Percentiles rank a stretch among this genome's conserved stretches.
phyloP scores from a whole-genome alignment of 805 yeast species.

The Teunomyces stri region DNA sequence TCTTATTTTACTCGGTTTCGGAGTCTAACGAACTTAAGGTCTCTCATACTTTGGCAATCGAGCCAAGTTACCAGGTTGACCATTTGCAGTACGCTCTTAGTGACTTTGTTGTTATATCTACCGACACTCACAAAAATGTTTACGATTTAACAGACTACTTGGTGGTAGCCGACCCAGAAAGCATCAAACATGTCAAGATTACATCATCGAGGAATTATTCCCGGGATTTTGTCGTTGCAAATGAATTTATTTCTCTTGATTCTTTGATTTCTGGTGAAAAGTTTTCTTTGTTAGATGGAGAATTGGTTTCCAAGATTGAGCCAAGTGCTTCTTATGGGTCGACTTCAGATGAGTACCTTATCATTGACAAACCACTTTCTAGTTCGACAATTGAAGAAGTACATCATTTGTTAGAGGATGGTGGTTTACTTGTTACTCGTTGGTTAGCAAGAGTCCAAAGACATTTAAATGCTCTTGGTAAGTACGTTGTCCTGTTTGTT shows the following conservation, averaged over 20 bases:
- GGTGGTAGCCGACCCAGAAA: constrained; percentile 11
- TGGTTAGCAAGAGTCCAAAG: constrained; percentile 21
- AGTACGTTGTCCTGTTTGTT: constrained; percentile 14
- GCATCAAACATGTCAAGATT: constrained; percentile 14
- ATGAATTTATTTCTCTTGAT: constrained; percentile 10
- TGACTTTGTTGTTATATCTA: constrained; percentile 9
- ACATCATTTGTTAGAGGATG: constrained; percentile 32
- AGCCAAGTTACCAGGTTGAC: not conserved
- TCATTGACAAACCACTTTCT: constrained; percentile 33
- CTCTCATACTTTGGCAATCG: constrained; percentile 2
- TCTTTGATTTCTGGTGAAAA: constrained; percentile 4
- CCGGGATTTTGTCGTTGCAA: not conserved
- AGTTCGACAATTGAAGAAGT: constrained; percentile 25
- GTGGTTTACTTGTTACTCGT: not conserved
- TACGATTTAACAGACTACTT: constrained; percentile 24
- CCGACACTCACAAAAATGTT: constrained; percentile 4
- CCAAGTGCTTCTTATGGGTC: not conserved
- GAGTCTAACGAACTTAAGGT: not conserved
- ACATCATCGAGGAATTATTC: not conserved
- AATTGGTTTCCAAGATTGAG: constrained; percentile 1
- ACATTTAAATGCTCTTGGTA: constrained; percentile 36
- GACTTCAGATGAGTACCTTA: constrained; percentile 12
- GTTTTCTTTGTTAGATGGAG: constrained; percentile 11
- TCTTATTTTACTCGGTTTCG: constrained; percentile 6
- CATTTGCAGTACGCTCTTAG: constrained; percentile 8